Base-by-base conservation (phyloP, 805 yeast species). In the Spathaspora gorwiae region DNA sequence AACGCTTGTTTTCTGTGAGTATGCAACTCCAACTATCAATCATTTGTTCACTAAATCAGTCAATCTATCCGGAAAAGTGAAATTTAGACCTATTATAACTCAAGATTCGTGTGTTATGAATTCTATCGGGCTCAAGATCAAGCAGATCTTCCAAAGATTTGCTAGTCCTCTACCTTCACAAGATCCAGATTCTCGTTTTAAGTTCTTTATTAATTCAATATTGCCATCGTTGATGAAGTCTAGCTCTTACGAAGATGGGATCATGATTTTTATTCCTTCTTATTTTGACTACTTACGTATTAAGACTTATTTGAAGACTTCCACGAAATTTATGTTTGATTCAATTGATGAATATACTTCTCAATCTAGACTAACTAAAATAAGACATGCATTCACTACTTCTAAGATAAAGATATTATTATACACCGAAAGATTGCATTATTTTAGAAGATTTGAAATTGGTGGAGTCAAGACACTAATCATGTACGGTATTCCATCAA, bases 381-480 rank as follows among this genome's bases (percentile, higher is more conserved):
- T 83, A 14, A 75, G 98, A 52, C 76, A 87, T 7, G 66, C 75
- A 34, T 94, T 94, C 59, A 79, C 76, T 30, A 74, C 79, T 36
- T 78, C 78, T 2, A 75, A 82, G 45, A 68, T 72, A 29, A 83
- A 86, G 55, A 75, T 92, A 26, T 61, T 94, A 69, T 65, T 94
- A n/a, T 92, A 92, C 65, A 87, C 97, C 0, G 98, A 92, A 57
- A 83, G 99, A 74, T 70, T 92, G 60, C 98, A 94, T 64, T 94
- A 88, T 60, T 94, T 83, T 70, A 80, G 96, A 52, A 76, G 98
- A 43, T 90, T 78, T 62, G 90, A 87, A 47, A 72, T 94, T 42
- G 79, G 76, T 47, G 98, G 98, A 26, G 96, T 88, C 19, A 84
- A 86, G 58, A 85, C 83, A 45, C 75, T 94, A 13, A 62, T 92